Conservation (phyloP, 352 stramenopile genomes). For the Thalassiosira delicatula region DNA sequence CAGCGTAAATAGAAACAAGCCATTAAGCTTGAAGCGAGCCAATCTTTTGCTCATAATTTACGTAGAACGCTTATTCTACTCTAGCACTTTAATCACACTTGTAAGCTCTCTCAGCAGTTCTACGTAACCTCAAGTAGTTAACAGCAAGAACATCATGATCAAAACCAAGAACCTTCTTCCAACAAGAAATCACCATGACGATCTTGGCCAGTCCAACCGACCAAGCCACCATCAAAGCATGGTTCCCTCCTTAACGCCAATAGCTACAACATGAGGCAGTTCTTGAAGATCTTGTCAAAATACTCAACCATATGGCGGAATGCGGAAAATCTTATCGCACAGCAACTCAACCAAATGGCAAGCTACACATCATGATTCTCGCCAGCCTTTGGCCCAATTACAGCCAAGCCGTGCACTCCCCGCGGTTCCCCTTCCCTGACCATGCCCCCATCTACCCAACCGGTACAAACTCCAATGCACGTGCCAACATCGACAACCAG, state of each 20-base stretch:
- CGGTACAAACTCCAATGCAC: neutral
- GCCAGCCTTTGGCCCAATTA: neutral
- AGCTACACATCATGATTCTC: neutral
- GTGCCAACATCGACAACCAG: neutral
- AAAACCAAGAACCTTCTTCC: neutral
- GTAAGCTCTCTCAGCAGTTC: neutral
- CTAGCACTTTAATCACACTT: neutral
- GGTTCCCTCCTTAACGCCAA: neutral
- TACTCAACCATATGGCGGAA: too few species aligned
- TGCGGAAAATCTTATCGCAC: neutral
- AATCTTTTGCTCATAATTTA: slow-evolving; percentile 2
- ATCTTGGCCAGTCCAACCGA: neutral
- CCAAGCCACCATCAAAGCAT: neutral
- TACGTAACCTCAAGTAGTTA: neutral
- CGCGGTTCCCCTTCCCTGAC: neutral
- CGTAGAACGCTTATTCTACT: neutral
- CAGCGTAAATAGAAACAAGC: too few species aligned
- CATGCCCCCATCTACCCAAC: neutral
- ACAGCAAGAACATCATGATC: neutral
- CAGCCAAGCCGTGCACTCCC: neutral
- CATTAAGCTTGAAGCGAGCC: too few species aligned
- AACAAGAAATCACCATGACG: neutral
- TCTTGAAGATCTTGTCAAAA: too few species aligned
- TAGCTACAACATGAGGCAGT: neutral
- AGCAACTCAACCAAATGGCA: neutral